Conservation (phyloP, 169 alveolate species). For the Cryptosporidium felis region DNA sequence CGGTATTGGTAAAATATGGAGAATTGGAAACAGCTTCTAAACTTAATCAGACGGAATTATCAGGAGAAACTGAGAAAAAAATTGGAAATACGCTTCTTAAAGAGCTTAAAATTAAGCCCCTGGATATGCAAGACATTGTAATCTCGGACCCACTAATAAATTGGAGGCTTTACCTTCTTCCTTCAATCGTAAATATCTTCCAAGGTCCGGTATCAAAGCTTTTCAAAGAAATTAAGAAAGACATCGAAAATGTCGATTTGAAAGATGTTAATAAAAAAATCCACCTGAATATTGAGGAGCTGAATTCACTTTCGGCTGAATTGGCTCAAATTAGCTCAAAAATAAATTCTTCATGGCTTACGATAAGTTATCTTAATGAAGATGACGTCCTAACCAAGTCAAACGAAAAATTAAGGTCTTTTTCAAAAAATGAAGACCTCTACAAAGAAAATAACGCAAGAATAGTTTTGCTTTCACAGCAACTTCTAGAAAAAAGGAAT, state of each 20-base stretch:
- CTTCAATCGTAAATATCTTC: background rate
- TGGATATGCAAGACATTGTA: background rate
- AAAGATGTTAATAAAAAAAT: background rate
- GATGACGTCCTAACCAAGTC: conserved; percentile 2
- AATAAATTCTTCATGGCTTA: conserved; percentile 8
- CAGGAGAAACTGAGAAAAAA: background rate
- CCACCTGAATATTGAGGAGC: background rate
- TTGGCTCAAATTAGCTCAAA: conserved; percentile 1
- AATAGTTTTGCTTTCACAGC: background rate
- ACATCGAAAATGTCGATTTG: background rate
- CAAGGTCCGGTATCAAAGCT: background rate
- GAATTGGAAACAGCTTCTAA: background rate
- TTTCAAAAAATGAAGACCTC: background rate
- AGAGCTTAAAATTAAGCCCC: background rate
- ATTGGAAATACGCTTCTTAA: background rate
- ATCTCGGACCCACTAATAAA: background rate
- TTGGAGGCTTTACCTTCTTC: conserved; percentile 8
- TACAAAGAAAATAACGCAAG: conserved; percentile 7
- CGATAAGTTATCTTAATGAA: conserved; percentile 3
- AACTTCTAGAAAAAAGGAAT: background rate
- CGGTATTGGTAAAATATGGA: conserved; percentile 11
- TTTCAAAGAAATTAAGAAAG: background rate
- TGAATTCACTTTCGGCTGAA: background rate
- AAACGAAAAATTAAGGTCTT: conserved; percentile 1
- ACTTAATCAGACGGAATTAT: background rate